Evolutionary conservation across 768 basidiomycete species (phyloP), one percentile per base, ranked within the genome.

Genomic region (Hysterangium stoloniferum): DNA sequence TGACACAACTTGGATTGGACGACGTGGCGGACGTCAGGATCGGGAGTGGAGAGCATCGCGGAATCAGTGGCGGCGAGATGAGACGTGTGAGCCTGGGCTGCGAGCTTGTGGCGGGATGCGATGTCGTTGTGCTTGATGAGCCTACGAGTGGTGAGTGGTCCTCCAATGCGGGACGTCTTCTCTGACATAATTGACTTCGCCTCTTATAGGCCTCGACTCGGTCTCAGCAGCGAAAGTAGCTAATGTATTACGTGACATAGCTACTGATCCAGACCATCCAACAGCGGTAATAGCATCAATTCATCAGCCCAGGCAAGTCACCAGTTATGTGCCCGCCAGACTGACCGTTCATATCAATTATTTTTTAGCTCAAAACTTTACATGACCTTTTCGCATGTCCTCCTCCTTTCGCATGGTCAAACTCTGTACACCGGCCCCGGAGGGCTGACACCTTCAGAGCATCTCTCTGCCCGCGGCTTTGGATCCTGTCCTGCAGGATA

Each of bases 31-130:
- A 95, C 61, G 73, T 77, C 2, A 71, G 85, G 49, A 93, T 96
- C 33, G 80, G 83, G 4, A 81, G 82, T 8, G 77, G 80, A 4
- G 82, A 84, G 55, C 72, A 78, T 17, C 73, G 91, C 41, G 93
- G 90, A 0, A 91, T 96, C 45, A 88, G 85, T 58, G 93, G 93
- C 9, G 93, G 93, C 8, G 92, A 96, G 65, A 87, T 88, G 73
- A 76, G 93, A 40, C 71, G 93, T 44, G 86, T 96, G 4, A 90
- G 84, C 52, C 94, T 96, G 53, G 93, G 91, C 4, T 67, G 93
- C 32, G 93, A 95, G 67, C 73, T 96, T 8, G 82, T 95, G 42
- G 84, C 88, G 0, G 74, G 76, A 34, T 93, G 93, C 0, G 88
- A 92, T 60, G 72, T 96, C 9, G 65, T 96, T 34, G 79, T 95